A percentile compares a stretch with the other conserved stretches of the same genome.
Conservation (phyloP, 805 yeast genomes). For the Jamesozyma lodderae region DNA sequence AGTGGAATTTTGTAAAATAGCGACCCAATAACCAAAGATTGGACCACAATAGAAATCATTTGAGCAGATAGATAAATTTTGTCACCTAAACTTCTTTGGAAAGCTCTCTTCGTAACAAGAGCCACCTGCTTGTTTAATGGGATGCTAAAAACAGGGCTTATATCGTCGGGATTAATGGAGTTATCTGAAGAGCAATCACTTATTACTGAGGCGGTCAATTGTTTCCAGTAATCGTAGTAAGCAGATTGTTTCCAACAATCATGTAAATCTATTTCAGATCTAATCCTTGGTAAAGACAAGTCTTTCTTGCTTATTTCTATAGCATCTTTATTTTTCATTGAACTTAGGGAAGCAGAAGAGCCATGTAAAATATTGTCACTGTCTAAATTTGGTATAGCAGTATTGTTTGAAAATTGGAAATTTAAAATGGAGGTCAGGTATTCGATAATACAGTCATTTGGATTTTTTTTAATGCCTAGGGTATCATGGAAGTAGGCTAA, state of each 20-base stretch:
- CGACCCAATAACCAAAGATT: constrained; percentile 40
- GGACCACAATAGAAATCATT: constrained; percentile 34
- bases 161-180: constrained; percentile 15
- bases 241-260: constrained; percentile 27
- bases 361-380: neutral
- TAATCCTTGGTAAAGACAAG: neutral
- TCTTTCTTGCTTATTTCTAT: neutral
- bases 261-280: constrained; percentile 40
- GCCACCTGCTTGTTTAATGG: constrained; percentile 35
- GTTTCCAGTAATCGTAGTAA: constrained; percentile 17
- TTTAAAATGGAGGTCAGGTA: constrained; percentile 52
- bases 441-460: constrained; percentile 57
- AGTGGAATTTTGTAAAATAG: constrained; percentile 38
- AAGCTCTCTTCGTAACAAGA: constrained; percentile 38
- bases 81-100: constrained; percentile 36
- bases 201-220: constrained; percentile 25
- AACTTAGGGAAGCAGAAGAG: neutral
- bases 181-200: constrained; percentile 24
- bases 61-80: constrained; percentile 36
- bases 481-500: constrained; percentile 37
- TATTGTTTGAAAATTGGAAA: constrained; percentile 10
- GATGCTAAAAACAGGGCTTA: constrained; percentile 18
- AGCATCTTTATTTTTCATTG: neutral
- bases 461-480: constrained; percentile 47
- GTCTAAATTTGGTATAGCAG: neutral